phyloP scores from a whole-genome alignment of 192 early-diverging fungal species.

The Umbelopsis sp. region DNA sequence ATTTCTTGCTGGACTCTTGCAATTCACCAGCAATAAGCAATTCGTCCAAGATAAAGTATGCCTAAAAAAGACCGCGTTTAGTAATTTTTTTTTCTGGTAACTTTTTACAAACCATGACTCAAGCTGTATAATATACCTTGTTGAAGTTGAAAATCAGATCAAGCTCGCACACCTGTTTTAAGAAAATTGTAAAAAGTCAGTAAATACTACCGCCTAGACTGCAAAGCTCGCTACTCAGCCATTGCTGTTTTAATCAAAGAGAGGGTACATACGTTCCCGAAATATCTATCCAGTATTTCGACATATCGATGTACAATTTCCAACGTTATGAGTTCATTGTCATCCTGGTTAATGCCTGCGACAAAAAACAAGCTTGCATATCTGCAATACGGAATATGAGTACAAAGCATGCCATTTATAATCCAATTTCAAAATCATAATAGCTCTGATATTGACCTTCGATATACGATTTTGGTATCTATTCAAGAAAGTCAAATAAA shows the following conservation, averaged over 20 bases:
- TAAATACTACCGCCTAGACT: neutral
- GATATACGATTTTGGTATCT: constrained; percentile 66
- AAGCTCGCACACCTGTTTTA: constrained; percentile 81
- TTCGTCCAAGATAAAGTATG: constrained; percentile 88
- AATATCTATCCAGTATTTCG: constrained; percentile 96
- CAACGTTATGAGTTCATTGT: constrained; percentile 93
- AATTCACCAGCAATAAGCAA: constrained; percentile 90
- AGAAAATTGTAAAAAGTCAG: neutral
- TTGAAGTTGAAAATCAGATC: constrained; percentile 99
- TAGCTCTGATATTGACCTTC: constrained; percentile 45
- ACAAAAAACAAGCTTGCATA: constrained; percentile 97
- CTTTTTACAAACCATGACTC: neutral
- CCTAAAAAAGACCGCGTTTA: constrained; percentile 39
- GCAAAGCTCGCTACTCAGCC: no score
- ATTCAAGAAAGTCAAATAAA: neutral
- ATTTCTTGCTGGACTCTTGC: constrained; percentile 92
- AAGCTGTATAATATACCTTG: constrained; percentile 42
- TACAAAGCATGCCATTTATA: neutral
- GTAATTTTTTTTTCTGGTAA: neutral
- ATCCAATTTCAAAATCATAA: neutral
- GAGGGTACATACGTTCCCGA: constrained; percentile 77
- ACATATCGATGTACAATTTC: constrained; percentile 99
- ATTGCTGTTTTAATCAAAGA: neutral
- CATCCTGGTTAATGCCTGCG: constrained; percentile 88
- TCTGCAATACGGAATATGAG: constrained; percentile 44